A percentile compares a stretch with the other conserved stretches of the same genome.
Evolutionary conservation across 139 green algal species (phyloP).

Genomic region (Chlamydomonas urium): DNA sequence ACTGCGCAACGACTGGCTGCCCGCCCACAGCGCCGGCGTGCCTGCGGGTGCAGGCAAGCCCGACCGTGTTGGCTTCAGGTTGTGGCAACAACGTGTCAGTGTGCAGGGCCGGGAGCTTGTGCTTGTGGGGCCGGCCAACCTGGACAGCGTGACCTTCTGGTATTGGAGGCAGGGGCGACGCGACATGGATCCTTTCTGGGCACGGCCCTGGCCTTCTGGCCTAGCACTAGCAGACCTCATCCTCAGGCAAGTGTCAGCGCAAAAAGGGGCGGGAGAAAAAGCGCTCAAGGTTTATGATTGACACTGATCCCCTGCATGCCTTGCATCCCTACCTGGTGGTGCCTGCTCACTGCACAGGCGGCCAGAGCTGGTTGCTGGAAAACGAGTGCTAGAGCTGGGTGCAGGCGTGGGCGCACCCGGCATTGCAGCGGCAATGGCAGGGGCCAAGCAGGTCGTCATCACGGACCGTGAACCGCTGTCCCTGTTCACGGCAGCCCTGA

Average conservation of each 20-base stretch:
- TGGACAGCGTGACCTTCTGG: conserved; percentile 8
- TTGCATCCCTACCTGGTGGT: no score
- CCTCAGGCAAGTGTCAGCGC: no score
- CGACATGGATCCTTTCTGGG: conserved; percentile 6
- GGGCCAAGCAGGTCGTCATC: not conserved
- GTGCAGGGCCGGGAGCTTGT: not conserved
- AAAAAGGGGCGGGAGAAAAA: no score
- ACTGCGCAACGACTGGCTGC: not conserved
- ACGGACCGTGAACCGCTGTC: not conserved
- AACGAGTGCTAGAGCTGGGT: conserved; percentile 8
- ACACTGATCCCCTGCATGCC: no score
- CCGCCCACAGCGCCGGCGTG: not conserved
- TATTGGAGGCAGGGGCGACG: not conserved
- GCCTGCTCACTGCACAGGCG: not conserved
- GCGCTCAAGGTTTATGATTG: no score
- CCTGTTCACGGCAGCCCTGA: not conserved
- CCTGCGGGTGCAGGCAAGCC: not conserved
- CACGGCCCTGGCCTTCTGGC: not conserved
- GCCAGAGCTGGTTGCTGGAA: not conserved
- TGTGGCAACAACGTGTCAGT: not conserved
- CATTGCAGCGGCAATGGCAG: conserved; percentile 1
- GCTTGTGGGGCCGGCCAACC: not conserved
- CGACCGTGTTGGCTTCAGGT: not conserved
- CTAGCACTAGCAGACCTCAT: conserved; percentile 2
- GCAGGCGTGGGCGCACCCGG: not conserved